A percentile compares a stretch with the other conserved stretches of the same genome.
phyloP scores from a whole-genome alignment of 2,329 filamentous ascomycete genomes.

The Pseudopyrenochaeta lycopersici region DNA sequence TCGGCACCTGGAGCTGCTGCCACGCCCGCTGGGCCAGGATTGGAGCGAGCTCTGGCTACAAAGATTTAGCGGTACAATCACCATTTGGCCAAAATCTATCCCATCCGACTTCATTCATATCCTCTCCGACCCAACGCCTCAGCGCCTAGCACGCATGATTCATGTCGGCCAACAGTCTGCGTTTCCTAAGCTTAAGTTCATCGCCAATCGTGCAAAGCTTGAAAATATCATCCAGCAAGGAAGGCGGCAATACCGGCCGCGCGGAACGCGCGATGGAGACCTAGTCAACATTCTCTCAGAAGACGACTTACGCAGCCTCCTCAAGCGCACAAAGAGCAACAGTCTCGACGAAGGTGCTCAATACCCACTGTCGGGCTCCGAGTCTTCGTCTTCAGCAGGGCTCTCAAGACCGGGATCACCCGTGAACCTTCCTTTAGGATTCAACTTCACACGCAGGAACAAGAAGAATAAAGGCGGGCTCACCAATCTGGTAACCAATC shows the following conservation, averaged over 20 bases:
- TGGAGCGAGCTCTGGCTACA: slow-evolving; percentile 98
- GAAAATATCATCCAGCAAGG: slow-evolving; percentile 73
- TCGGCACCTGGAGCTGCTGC: slow-evolving; percentile 88
- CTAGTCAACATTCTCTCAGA: slow-evolving; percentile 54
- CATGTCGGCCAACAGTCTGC: slow-evolving; percentile 87
- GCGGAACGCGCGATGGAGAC: slow-evolving; percentile 41
- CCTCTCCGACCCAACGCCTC: slow-evolving; percentile 79
- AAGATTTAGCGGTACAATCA: slow-evolving; percentile 92
- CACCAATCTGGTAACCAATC: slow-evolving; percentile 9
- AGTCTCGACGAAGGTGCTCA: slow-evolving; percentile 10
- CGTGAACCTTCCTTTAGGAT: slow-evolving; percentile 36
- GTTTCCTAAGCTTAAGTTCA: slow-evolving; percentile 91
- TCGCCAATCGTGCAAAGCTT: slow-evolving; percentile 84
- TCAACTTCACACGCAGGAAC: slow-evolving; percentile 34
- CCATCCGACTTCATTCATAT: slow-evolving; percentile 86
- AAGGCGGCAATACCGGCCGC: slow-evolving; percentile 53
- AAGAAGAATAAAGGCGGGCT: slow-evolving; percentile 25
- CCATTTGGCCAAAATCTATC: slow-evolving; percentile 89
- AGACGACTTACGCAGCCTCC: slow-evolving; percentile 56
- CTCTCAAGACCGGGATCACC: slow-evolving; percentile 39
- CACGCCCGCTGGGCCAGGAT: slow-evolving; percentile 89
- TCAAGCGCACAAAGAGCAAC: slow-evolving; percentile 42
- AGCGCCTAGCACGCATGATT: slow-evolving; percentile 85
- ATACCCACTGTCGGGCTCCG: slow-evolving; percentile 37
- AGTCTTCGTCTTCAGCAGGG: slow-evolving; percentile 39